Base-by-base conservation (phyloP, 192 early-diverging fungal species). In the Linnemannia exigua region DNA sequence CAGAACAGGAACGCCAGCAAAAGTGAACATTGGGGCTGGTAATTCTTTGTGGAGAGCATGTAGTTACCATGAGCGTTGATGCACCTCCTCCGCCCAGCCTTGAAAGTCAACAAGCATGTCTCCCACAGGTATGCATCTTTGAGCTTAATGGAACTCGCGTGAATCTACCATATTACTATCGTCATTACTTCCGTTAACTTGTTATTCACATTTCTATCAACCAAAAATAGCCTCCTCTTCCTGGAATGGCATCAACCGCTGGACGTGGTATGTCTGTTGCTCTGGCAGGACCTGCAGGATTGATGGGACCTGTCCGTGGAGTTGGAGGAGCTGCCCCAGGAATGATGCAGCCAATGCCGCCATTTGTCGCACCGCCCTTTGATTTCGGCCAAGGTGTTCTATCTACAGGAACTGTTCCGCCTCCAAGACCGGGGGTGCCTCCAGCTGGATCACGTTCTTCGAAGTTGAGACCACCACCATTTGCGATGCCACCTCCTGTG, bases 21-120 rank as follows among this genome's bases (percentile, higher is more conserved):
- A 98, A 98, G 89, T 92, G 98, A 77, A 95, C 96, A 20, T 89
- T 99, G 36, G 98, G 97, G 67, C 88, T 99, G 66, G 96, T 99
- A 44, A 96, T 99, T 77, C 89, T 99, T 72, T 92, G 98, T 58
- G 98, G 98, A 63, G 98, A 99, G 84, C n/a, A n/a, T n/a, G 95
- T 86, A 20, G 95, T 99, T 75, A 95, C 99, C 38, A 95, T 92
- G 80, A 96, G 93, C 76, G 94, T 99, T 46, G 98, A 98, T 63
- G 95, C 94, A 8, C 96, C 95, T 44, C 98, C 98, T 44, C 97
- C 97, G 20, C 90, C 93, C 72, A 88, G 87, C 33, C 82, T 87
- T 3, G 93, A 90, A 25, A 89, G 90, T 66, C 74, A 87, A 36
- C 90, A 88, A 71, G 84, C 89, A 36, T 80, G 92, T 52, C 79